Base-by-base conservation (phyloP, 2,329 filamentous ascomycete genomes). In the Colletotrichum cordylinicola region DNA sequence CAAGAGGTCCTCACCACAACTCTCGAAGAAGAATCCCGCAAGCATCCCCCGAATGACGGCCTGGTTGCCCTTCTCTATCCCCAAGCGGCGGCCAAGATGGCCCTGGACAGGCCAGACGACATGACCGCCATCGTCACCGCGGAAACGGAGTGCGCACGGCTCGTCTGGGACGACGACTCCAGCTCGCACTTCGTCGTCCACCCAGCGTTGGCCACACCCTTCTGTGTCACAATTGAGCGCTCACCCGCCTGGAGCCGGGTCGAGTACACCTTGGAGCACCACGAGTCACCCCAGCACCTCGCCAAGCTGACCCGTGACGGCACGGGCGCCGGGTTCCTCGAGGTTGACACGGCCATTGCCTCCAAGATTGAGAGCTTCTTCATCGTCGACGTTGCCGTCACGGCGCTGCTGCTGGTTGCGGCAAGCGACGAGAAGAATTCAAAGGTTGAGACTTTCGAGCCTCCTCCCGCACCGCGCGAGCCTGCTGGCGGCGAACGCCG, bases 11-110 rank as follows among this genome's bases (percentile, higher is more conserved):
- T 93, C 58, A 85, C 83, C 60, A 93, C 91, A 5, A 90, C 90
- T 1, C 85, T 93, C 6, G 91, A 93, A 80, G 90, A 91, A 72
- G 85, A 88, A 55, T 83, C 87, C 0, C 87, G 91, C 6, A 86
- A 86, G 1, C 86, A 90, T 67, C 88, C 86, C 15, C 91, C 91
- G 8, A 87, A 91, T 56, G 91, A 93, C 80, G 92, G 92, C 1
- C 88, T 93, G 0, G 89, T 96, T 8, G 93, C 94, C 2, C 87
- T 93, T 1, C 88, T 94, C 16, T 94, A 94, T 84, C 94, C 94
- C 2, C 85, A 87, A 2, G 91, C 92, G 0, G 92, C 93, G 15
- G 90, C 92, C 0, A 91, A 90, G 60, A 89, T 92, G 82, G 93
- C 91, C 2, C 85, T 92, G 2, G 91, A 93, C 74, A 88, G 89